These are phyloP conservation scores for Fragosphaeria purpurea DNA, from an alignment of 2,329 filamentous ascomycete species.

Conservation along the genomic window DNA sequence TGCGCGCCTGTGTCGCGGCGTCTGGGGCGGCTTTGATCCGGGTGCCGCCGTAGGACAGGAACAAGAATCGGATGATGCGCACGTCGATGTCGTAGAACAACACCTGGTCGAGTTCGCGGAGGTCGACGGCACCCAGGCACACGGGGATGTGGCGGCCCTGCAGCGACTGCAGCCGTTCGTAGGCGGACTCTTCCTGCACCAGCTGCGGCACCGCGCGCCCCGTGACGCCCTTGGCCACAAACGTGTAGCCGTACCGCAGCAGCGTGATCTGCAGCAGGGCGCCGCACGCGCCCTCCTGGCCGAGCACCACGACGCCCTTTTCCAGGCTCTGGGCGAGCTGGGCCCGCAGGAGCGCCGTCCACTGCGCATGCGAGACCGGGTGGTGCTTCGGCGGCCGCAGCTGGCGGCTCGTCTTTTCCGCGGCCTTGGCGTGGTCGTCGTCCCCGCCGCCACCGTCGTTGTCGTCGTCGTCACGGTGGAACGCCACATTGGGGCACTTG, in stretches of 20 bases:
- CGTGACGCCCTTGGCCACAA: slow-evolving; percentile 28
- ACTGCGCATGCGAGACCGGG: slow-evolving; percentile 2
- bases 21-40: not conserved
- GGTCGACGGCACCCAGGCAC: slow-evolving; percentile 8
- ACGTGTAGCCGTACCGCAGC: slow-evolving; percentile 30
- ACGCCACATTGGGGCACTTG: slow-evolving; percentile 5
- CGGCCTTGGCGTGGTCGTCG: too few relatives aligned
- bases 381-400: not conserved
- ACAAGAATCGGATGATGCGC: slow-evolving; percentile 6
- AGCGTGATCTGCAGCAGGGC: slow-evolving; percentile 32
- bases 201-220: not conserved
- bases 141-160: slow-evolving; percentile 10
- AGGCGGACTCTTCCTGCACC: slow-evolving; percentile 7
- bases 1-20: not conserved
- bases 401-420: not conserved
- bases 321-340: slow-evolving; percentile 17
- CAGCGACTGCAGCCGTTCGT: slow-evolving; percentile 2
- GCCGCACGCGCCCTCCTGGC: slow-evolving; percentile 23
- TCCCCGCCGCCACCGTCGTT: too few relatives aligned
- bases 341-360: slow-evolving; percentile 1
- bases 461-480: not conserved
- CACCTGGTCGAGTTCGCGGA: slow-evolving; percentile 2
- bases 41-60: slow-evolving; percentile 7
- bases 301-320: slow-evolving; percentile 19
- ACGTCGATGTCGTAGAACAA: slow-evolving; percentile 9